These are phyloP conservation scores for Plenodomus lindquistii DNA, from an alignment of 2,329 filamentous ascomycete species.

Conservation along the genomic window DNA sequence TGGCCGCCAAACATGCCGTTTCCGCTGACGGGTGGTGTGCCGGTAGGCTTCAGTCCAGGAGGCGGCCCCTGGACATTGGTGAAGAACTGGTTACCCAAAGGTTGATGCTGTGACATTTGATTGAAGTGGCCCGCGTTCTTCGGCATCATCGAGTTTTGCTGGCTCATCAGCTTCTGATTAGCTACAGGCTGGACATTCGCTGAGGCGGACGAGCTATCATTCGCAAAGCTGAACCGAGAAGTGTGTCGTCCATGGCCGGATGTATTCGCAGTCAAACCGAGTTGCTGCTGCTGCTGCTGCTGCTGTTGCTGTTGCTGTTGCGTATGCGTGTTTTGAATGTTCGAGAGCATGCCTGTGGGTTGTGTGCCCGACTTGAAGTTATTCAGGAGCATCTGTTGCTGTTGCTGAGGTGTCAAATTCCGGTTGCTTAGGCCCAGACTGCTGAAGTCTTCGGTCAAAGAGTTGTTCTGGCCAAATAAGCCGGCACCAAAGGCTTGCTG, in stretches of 20 bases:
- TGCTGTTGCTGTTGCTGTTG: background rate
- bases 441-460: slow-evolving; percentile 44
- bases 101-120: slow-evolving; percentile 58
- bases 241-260: slow-evolving; percentile 78
- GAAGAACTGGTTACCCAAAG: slow-evolving; percentile 72
- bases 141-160: slow-evolving; percentile 85
- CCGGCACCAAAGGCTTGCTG: slow-evolving; percentile 61
- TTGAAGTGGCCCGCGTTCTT: slow-evolving; percentile 53
- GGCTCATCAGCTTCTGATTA: slow-evolving; percentile 79
- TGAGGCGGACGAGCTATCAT: slow-evolving; percentile 65
- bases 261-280: slow-evolving; percentile 59
- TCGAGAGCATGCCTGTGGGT: slow-evolving; percentile 59
- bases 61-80: slow-evolving; percentile 87
- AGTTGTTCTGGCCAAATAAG: slow-evolving; percentile 39
- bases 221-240: slow-evolving; percentile 86
- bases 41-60: slow-evolving; percentile 91
- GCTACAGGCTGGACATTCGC: slow-evolving; percentile 74
- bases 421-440: slow-evolving; percentile 62
- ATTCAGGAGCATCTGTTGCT: slow-evolving; percentile 68
- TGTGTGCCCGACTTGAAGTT: slow-evolving; percentile 57
- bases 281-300: slow-evolving; percentile 50
- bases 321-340: slow-evolving; percentile 37
- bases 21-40: slow-evolving; percentile 81
- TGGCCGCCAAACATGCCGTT: slow-evolving; percentile 85
- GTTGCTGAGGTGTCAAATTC: slow-evolving; percentile 78